These are phyloP conservation scores for Colletotrichum plurivorum DNA, from an alignment of 2,329 filamentous ascomycete genomes.

Conservation along the genomic window DNA sequence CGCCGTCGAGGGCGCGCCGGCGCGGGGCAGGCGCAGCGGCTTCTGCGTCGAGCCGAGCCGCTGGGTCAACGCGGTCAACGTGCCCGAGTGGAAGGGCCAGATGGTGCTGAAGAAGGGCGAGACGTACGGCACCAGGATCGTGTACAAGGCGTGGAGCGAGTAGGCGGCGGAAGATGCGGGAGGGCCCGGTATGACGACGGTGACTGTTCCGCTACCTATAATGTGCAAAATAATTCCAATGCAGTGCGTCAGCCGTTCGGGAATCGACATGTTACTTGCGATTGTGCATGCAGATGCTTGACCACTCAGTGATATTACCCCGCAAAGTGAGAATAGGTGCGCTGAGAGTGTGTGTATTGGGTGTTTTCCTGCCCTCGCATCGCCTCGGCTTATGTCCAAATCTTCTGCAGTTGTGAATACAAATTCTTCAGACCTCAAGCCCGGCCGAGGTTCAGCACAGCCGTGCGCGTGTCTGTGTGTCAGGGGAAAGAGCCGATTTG, in stretches of 20 bases:
- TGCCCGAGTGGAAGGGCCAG: constrained; percentile 83
- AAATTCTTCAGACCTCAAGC: background rate
- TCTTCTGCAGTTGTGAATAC: background rate
- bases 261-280: too few species aligned
- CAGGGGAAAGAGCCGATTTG: constrained; percentile 27
- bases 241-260: too few species aligned
- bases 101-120: constrained; percentile 87
- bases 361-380: too few species aligned
- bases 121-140: constrained; percentile 83
- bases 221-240: background rate
- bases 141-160: constrained; percentile 89
- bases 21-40: constrained; percentile 77
- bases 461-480: background rate
- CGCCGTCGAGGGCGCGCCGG: constrained; percentile 72
- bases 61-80: constrained; percentile 90
- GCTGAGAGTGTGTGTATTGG: too few species aligned
- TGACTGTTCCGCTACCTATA: background rate
- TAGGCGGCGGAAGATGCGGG: constrained; percentile 46
- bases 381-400: too few species aligned
- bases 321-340: too few species aligned
- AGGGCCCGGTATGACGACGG: background rate
- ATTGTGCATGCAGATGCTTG: too few species aligned
- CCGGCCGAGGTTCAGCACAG: background rate
- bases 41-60: constrained; percentile 95
- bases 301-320: too few species aligned